phyloP scores from a whole-genome alignment of 495 filamentous ascomycete genomes.

The Penicillium canariense region DNA sequence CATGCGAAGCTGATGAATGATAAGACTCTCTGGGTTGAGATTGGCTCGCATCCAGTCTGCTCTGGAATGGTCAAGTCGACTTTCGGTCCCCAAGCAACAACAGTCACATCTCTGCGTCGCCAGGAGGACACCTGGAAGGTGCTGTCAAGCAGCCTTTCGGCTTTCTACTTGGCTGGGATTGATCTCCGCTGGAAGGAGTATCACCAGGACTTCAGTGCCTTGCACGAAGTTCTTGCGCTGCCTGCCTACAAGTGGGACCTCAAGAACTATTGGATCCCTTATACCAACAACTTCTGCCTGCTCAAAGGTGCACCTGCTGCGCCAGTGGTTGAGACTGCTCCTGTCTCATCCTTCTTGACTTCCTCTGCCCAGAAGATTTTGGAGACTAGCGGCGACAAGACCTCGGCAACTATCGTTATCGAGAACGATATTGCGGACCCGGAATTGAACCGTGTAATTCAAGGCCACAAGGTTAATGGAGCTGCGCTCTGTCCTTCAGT shows the following conservation, averaged over 20 bases:
- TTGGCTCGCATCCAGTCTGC: constrained; percentile 69
- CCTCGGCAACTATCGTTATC: constrained; percentile 54
- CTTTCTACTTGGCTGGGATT: constrained; percentile 63
- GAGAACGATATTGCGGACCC: constrained; percentile 66
- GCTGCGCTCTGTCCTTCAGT: constrained; percentile 53
- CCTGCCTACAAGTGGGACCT: constrained; percentile 76
- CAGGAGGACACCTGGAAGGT: constrained; percentile 62
- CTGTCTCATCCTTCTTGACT: constrained; percentile 40
- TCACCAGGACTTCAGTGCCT: constrained; percentile 64
- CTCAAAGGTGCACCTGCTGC: constrained; percentile 40
- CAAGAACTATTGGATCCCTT: constrained; percentile 82
- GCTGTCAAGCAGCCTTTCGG: constrained; percentile 55
- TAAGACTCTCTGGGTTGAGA: constrained; percentile 55
- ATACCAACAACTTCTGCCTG: constrained; percentile 58
- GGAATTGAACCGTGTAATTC: constrained; percentile 58
- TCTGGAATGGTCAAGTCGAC: constrained; percentile 67
- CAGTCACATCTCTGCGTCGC: constrained; percentile 58
- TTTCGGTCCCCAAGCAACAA: constrained; percentile 55
- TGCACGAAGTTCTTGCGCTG: constrained; percentile 61
- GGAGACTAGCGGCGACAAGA: constrained; percentile 53
- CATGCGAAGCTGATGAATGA: constrained; percentile 45
- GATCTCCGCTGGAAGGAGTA: constrained; percentile 77
- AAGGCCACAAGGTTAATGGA: constrained; percentile 74
- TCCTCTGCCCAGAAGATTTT: constrained; percentile 50
- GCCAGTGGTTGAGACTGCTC: constrained; percentile 23